These are phyloP conservation scores for Microdochium paspali DNA, from an alignment of 2,329 filamentous ascomycete genomes.

Conservation along the genomic window DNA sequence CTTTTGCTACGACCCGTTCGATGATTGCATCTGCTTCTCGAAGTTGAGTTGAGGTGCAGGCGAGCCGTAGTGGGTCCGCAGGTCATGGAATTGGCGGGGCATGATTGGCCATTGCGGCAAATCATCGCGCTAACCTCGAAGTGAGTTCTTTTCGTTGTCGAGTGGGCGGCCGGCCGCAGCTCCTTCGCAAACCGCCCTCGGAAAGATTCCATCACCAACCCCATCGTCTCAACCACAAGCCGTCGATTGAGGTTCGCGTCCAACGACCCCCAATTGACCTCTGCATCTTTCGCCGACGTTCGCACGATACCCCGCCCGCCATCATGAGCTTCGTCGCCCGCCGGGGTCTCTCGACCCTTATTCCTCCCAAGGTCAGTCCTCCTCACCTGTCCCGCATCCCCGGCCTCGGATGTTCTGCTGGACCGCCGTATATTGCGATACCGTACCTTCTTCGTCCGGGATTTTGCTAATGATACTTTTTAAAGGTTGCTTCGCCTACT, in stretches of 20 bases:
- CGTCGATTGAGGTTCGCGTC: conserved; percentile 6
- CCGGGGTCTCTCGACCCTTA: conserved; percentile 93
- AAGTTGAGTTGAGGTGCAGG: conserved; percentile 17
- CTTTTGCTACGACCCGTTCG: background rate
- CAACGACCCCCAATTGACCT: conserved; percentile 9
- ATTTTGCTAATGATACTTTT: conserved; percentile 26
- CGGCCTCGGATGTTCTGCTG: conserved; percentile 1
- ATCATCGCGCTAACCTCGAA: conserved; percentile 31
- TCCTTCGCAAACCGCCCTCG: background rate
- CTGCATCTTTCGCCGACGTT: background rate
- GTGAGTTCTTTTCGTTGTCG: conserved; percentile 37
- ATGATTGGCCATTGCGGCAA: conserved; percentile 32
- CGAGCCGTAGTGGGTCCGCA: conserved; percentile 15
- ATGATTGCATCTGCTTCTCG: background rate
- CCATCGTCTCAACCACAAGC: conserved; percentile 6
- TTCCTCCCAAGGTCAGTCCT: conserved; percentile 84
- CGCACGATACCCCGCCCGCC: conserved; percentile 24
- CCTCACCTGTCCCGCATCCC: conserved; percentile 5
- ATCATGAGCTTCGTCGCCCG: conserved; percentile 90
- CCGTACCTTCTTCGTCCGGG: background rate
- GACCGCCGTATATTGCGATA: background rate
- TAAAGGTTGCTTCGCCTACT: conserved; percentile 71
- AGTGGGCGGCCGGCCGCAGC: background rate
- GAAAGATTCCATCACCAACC: conserved; percentile 9
- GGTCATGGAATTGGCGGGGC: conserved; percentile 11